Evolutionary conservation across 306 rosid species (phyloP), one percentile per base, ranked within the genome.

Genomic region (Hippophae gyantsensis): DNA sequence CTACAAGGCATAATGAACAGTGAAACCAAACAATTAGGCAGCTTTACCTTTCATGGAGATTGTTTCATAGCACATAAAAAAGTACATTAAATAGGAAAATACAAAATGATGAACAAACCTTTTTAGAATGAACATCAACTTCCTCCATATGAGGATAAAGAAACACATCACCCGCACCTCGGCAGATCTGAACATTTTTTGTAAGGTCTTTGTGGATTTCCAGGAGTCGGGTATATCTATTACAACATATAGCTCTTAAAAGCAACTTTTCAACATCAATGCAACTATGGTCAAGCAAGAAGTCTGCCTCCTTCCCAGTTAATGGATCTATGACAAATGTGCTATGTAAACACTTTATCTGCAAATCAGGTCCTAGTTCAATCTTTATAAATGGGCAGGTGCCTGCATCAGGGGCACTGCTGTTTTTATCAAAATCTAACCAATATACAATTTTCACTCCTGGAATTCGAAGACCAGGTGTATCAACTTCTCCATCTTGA

Each of bases 221-320:
- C 49, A 93, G 86, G 54, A 93, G 83, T 45, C 94, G 88, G 40
- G 99, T 88, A 72, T 93, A 93, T 68, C 86, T 77, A 72, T 89
- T 78, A 75, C 99, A 93, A 71, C 81, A 78, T 70, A 93, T 88
- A 63, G 97, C 97, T 74, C 85, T 84, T 58, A 93, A 67, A 63
- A 93, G 82, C 79, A 93, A 82, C 67, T 84, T 72, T 83, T 93
- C 99, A 65, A 89, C 99, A 70, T 88, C 99, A 59, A 93, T 89
- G 76, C 94, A 84, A 73, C 83, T 84, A 78, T 82, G 95, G 66
- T 88, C 94, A 77, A 93, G 80, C 49, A 54, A 67, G 70, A 93
- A 74, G 65, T 88, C 90, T 63, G 97, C 95, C 70, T 86, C 97
- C 81, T 82, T 89, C 72, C 87, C 89, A 6, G 90, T 84, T 69